Evolutionary conservation across 2,329 filamentous ascomycete genomes (phyloP), one percentile per base, ranked within the genome.

Genomic region (Claviceps capensis): DNA sequence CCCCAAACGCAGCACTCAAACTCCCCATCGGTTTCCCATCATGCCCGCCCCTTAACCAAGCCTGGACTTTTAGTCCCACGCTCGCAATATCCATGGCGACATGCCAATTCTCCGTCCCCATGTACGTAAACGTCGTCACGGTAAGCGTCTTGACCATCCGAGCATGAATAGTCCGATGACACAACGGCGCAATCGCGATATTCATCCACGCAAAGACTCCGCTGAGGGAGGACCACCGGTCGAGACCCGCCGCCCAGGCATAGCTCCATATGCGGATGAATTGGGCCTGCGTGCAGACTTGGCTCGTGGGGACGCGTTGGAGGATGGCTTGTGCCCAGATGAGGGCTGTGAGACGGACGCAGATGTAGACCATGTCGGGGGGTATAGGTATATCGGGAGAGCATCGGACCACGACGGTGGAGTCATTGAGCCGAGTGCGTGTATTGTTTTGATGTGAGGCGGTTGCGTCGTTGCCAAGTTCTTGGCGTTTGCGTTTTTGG

Each of bases 151-250:
- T 74, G 55, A 73, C 66, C 50, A 74, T 73, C 16, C 72, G 66
- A 26, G 69, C 69, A 26, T 70, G 68, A 1, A 68, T 62, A 13
- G 65, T 65, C 4, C 61, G 58, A 45, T 71, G 65, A 43, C 68
- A 69, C 38, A 66, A 63, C 8, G 72, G 66, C 16, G 68, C 63
- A 9, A 76, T 61, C 8, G 69, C 65, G 47, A 76, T 55, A 55
- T 72, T 63, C 23, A 74, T 61, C 75, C 74, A 78, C 48, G 69
- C 62, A 51, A 74, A 73, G 14, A 79, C 68, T 36, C 75, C 75
- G 14, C 75, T 63, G 23, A 73, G 64, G 2, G 64, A 60, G 53
- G 72, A 71, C 74, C 74, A 76, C 5, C 64, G 66, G 2, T 69
- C 61, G 37, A 76, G 62, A 1, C 71, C 68, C 4, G 74, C 69